Base-by-base conservation (phyloP, 495 filamentous ascomycete genomes). In the Hypomontagnella submonticulosa region DNA sequence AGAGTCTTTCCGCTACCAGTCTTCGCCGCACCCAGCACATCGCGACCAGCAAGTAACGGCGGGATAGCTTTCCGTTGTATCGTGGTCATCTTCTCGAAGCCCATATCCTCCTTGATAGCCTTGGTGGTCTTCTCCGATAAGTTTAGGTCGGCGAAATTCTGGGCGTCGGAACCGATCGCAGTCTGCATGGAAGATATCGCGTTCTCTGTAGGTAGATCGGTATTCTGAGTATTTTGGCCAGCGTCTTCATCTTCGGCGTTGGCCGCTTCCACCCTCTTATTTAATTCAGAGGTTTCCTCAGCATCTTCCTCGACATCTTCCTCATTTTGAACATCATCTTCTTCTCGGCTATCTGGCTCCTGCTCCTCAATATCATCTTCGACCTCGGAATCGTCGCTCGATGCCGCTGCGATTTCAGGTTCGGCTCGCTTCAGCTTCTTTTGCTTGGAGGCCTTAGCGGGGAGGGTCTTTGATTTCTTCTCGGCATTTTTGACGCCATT, bases 1-100 rank as follows among this genome's bases (percentile, higher is more conserved):
- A 99, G 76, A 1, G 95, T 99, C 82, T 99, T 99, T 70, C 95
- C 95, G 12, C 90, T 94, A 7, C 95, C 95, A 0, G 95, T 99
- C 82, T 99, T 98, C 36, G 95, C 95, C 23, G 95, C 95, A 66
- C 96, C 95, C 23, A 99, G 85, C 23, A 99, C 92, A 79, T 99
- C 95, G 72, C 88, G 73, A 23, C 95, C 95, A 37, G 93, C 92
- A 61, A 97, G 81, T 16, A 95, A 78, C 4, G 93, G 92, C 2
- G 95, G 94, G 40, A 97, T 96, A 4, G 88, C 91, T 62, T 90
- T 83, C 58, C 88, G 85, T 74, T 99, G 95, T 61, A 99, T 97
- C 74, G 97, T 92, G 1, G 95, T 98, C 95, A 99, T 96, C 13
- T 84, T 92, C 71, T 90, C 88, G 74, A 97, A 97, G 4, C 89